Evolutionary conservation across 164 flowering plant species (phyloP), one percentile per base, ranked within the genome.

Genomic region (Dillenia turbinata): DNA sequence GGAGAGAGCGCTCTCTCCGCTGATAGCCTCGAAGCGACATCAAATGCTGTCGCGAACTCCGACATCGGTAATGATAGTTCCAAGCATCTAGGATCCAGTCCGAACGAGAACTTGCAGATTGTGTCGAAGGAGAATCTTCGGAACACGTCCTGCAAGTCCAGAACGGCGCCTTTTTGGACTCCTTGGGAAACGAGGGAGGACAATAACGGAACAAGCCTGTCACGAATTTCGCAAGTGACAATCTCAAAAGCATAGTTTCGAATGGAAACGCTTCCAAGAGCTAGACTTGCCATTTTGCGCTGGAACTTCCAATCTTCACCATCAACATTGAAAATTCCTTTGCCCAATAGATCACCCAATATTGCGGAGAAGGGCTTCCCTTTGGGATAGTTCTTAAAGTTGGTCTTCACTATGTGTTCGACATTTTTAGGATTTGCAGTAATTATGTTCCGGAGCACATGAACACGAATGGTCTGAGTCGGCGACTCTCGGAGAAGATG

Each of bases 281-380:
- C 88, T 2, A 80, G 54, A 67, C 83, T 79, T 7, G 90, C 86
- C 77, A 83, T 74, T 65, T 85, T 85, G 45, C 91, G 49, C 63
- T 88, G 94, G 50, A 84, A 82, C 69, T 44, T 67, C 98, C 98
- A 93, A 0, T 48, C 14, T 0, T 85, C 79, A 10, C 92, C 98
- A 55, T 93, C 98, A 9, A 79, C 83, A 58, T 84, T 83, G 80
- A 92, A 92, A 54, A 92, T 88, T 0, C 98, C 98, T 0, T 63
- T 64, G 13, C 98, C 98, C 12, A 92, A 70, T 9, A 92, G 81
- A 65, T 92, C 98, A 9, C 85, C 79, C 12, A 92, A 71, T 61
- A 86, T 73, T 8, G 69, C 17, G 0, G 78, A 75, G 74, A 86
- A 86, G 9, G 79, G 80, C 17, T 78, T 73, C 10, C 98, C 98